Evolutionary conservation across 2,329 filamentous ascomycete genomes (phyloP), one percentile per base, ranked within the genome.

Genomic region (Calonectria pseudoturangicola): DNA sequence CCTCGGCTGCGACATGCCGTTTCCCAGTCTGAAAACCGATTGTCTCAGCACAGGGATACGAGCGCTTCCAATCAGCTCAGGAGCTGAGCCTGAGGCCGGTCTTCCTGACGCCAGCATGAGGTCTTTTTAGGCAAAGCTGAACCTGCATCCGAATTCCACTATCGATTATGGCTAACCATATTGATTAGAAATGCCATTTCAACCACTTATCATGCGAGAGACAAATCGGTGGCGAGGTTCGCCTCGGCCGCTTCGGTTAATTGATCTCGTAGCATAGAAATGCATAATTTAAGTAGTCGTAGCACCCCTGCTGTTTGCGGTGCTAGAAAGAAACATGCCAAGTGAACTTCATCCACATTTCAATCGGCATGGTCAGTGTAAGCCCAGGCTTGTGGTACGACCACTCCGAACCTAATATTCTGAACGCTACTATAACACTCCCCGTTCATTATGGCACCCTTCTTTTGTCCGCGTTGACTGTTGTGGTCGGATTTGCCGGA

Each of bases 1-100:
- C 7, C n/a, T 56, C 50, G 50, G 50, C 50, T 56, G 36, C n/a
- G n/a, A 56, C 5, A 56, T 56, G 50, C 50, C 50, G 50, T 36
- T 33, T 18, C 28, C 18, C 4, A 18, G 8, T 9, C 28, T 56
- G 16, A 12, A 56, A 56, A 21, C n/a, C 12, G 2, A 12, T 56
- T 10, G 50, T 10, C 50, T n/a, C 7, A 18, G 28, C 18, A 36
- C 16, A 28, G 50, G 4, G 21, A 7, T n/a, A 56, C 50, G 16
- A 56, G 21, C 36, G 18, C 30, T 36, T 36, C 18, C 48, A 51
- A 30, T 30, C 48, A 51, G 48, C 48, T 36, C 16, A 5, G 9
- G 18, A 36, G 9, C 50, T 16, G 21, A 56, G 28, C 21, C 28
- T 56, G 8, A n/a, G 10, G 15, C 10, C 9, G 27, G 10, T 13